These are phyloP conservation scores for Aurantiochytrium sp. DNA, from an alignment of 108 stramenopile species.

Conservation along the genomic window DNA sequence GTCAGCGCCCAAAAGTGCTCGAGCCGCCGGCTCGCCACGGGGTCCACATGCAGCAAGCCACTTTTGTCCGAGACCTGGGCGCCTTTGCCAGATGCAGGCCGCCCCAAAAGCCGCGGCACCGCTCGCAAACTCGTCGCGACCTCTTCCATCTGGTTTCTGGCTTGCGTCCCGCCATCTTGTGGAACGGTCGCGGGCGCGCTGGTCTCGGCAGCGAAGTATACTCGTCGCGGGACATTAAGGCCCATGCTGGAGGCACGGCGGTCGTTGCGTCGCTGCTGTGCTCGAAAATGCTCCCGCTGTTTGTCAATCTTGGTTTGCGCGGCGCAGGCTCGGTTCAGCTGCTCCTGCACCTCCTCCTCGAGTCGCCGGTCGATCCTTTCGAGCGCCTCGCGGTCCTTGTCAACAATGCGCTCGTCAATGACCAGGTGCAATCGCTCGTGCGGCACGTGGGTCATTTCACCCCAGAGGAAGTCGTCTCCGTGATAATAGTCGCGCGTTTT, in stretches of 20 bases:
- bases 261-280: not conserved
- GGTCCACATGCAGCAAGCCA: not conserved
- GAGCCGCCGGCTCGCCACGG: not conserved
- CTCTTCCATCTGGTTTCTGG: too few species aligned
- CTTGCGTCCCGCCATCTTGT: too few species aligned
- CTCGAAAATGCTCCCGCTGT: not conserved
- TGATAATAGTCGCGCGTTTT: not conserved
- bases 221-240: not conserved
- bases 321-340: too few species aligned
- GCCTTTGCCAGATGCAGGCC: not conserved
- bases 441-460: not conserved
- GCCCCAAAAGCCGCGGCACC: not conserved
- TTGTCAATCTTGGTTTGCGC: not conserved
- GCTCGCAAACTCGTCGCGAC: too few species aligned
- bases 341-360: not conserved
- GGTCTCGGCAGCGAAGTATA: too few species aligned
- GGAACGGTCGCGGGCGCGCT: too few species aligned
- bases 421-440: not conserved
- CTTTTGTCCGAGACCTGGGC: not conserved
- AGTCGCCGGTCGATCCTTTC: not conserved
- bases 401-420: not conserved
- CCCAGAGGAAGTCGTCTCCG: not conserved
- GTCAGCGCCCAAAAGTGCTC: not conserved
- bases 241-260: not conserved
- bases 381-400: not conserved